Evolutionary conservation across 371 early-diverging fungal species (phyloP).

Genomic region (Mucor saturninus): DNA sequence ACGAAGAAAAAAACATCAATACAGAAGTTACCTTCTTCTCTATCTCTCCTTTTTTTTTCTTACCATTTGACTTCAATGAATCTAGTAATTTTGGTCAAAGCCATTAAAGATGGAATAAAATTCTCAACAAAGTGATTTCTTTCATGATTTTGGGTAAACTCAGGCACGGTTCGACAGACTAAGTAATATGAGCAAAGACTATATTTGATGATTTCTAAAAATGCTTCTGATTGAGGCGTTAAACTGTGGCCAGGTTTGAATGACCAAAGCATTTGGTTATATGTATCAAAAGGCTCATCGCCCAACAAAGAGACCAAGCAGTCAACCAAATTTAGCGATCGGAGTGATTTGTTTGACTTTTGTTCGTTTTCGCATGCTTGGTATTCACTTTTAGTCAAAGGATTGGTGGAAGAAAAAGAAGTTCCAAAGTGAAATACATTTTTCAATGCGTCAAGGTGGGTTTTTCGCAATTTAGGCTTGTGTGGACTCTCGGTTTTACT

Average conservation of each 20-base stretch:
- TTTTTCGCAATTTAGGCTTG: conserved; percentile 22
- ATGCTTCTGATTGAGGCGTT: conserved; percentile 14
- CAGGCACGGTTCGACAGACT: conserved; percentile 12
- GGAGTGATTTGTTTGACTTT: conserved; percentile 14
- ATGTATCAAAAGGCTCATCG: conserved; percentile 18
- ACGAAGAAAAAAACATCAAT: conserved; percentile 4
- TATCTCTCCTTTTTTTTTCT: conserved; percentile 13
- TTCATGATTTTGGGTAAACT: conserved; percentile 18
- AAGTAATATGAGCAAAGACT: conserved; percentile 21
- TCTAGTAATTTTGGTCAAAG: conserved; percentile 13
- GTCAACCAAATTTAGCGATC: conserved; percentile 14
- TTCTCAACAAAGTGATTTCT: conserved; percentile 21
- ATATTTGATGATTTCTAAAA: conserved; percentile 16
- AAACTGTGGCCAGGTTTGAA: conserved; percentile 12
- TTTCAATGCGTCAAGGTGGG: conserved; percentile 22
- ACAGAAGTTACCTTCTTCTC: conserved; percentile 5
- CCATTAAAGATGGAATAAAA: conserved; percentile 11
- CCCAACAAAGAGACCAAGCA: conserved; percentile 10
- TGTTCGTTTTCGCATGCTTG: conserved; percentile 20
- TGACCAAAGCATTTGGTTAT: conserved; percentile 17
- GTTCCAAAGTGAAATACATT: conserved; percentile 23
- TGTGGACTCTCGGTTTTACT: conserved; percentile 8
- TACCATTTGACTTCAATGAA: conserved; percentile 16
- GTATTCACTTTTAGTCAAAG: conserved; percentile 12
- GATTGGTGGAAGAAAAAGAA: conserved; percentile 12